Base-by-base conservation (phyloP, 306 rosid genomes). In the Vigna hirtella region DNA sequence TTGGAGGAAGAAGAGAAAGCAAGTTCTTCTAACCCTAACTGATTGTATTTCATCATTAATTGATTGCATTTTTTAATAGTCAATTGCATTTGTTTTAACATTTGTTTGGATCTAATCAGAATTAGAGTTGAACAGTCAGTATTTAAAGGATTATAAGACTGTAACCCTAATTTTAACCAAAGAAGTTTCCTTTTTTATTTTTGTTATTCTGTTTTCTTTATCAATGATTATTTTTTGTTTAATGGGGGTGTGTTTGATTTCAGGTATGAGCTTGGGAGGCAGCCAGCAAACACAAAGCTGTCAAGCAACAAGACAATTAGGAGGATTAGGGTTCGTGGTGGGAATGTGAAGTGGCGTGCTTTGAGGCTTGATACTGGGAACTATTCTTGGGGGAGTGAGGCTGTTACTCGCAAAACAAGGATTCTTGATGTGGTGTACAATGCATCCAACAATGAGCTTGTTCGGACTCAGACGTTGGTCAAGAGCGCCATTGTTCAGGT, bases 1-100 rank as follows among this genome's bases (percentile, higher is more conserved):
- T 13, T 88, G 91, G 92, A 88, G 92, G 65, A 89, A 86, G 87
- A 89, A 89, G 87, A 80, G 90, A 78, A 89, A 89, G 92, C 86
- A 83, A 79, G 12, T 43, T 52, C 71, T 40, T 15, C 28, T 0
- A 32, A 6, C 61, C 12, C 18, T 0, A 24, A 6, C 61, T 17
- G 8, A 12, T 7, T n/a, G 0, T 30, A 17, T 53, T 36, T 47
- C 12, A 2, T n/a, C 2, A 42, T 42, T 42, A 64, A 63, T 2
- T 17, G 2, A n/a, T 38, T 38, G 2, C 32, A 65, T 65, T 58
- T 55, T 59, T n/a, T n/a, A 6, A n/a, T 49, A 17, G 36, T 74
- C 30, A 68, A 22, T 5, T 11, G 47, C n/a, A 12, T 50, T 1
- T 14, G 38, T 18, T 45, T 74, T 28, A 43, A 2, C 20, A n/a